Evolutionary conservation across 2,329 filamentous ascomycete genomes (phyloP), one percentile per base, ranked within the genome.

Genomic region (Trichoderma polysporum): DNA sequence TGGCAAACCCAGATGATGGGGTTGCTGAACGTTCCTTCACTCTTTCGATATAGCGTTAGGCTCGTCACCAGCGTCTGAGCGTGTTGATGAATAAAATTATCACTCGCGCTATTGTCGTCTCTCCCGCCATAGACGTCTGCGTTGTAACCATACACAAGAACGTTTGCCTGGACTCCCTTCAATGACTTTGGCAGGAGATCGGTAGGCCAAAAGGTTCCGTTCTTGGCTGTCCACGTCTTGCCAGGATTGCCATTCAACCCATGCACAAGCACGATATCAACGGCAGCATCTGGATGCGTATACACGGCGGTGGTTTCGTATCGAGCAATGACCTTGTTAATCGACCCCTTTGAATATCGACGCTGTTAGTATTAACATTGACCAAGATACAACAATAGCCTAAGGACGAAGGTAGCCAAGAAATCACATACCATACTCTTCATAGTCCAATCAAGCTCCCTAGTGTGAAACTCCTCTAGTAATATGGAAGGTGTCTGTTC

Each of bases 1-100:
- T 93, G 91, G 59, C 86, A 90, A 39, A 93, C 86, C 82, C 90
- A 94, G 68, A 94, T 88, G 71, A 94, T 91, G 5, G 91, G 89
- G 52, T 88, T 86, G 27, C 83, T 81, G 37, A 81, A 78, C 5
- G 85, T 86, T 61, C 84, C 81, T 69, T 85, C 83, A 70, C 83
- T 83, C 72, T 84, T 86, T 70, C 90, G 84, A 74, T 90, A 90
- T 35, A 87, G 80, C 2, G 87, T 86, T 17, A 93, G 79, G 53
- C 82, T 86, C 5, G 84, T 84, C 7, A 91, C 83, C 35, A 93
- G 80, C 12, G 86, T 90, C 78, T 92, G 89, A 0, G 90, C 90
- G 77, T 92, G 90, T 73, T 91, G 86, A 68, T 88, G 85, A 71
- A 92, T 87, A 71, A 85, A 87, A 77, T 89, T 89, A 70, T 90